phyloP scores from a whole-genome alignment of 208 protist genomes.

The Balamuthia mandrillaris region DNA sequence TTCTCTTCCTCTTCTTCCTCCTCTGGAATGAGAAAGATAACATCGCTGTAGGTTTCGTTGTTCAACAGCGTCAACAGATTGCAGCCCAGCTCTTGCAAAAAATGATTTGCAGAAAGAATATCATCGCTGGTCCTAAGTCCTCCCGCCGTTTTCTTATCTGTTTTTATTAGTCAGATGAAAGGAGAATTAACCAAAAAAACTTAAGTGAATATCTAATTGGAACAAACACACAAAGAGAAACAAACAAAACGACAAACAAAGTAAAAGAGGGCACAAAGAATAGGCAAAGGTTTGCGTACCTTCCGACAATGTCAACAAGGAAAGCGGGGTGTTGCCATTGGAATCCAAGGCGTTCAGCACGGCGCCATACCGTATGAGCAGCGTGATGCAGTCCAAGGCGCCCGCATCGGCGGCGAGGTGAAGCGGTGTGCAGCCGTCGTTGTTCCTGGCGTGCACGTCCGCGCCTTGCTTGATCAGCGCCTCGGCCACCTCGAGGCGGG shows the following conservation, averaged over 20 bases:
- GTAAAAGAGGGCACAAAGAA: no score
- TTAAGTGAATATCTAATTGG: no score
- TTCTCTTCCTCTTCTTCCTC: no score
- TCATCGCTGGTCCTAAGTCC: no score
- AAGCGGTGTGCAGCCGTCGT: not conserved
- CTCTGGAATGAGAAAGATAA: not conserved
- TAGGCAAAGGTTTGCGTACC: no score
- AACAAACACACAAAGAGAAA: no score
- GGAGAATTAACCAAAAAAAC: no score
- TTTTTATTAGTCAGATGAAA: no score
- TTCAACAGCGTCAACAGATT: constrained; percentile 6
- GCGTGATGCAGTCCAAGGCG: not conserved
- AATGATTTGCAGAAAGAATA: no score
- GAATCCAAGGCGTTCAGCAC: not conserved
- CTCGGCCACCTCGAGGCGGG: not conserved
- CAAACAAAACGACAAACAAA: no score
- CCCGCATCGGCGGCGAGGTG: not conserved
- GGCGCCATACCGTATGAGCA: constrained; percentile 4
- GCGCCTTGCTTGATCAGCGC: constrained; percentile 4
- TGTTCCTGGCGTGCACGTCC: not conserved
- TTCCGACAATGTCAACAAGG: not conserved
- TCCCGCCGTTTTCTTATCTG: no score
- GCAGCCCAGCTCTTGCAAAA: not conserved
- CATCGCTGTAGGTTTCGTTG: constrained; percentile 22
- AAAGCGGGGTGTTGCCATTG: constrained; percentile 6